Conservation (phyloP, 2,329 filamentous ascomycete species). For the Akanthomyces uredinophilus region DNA sequence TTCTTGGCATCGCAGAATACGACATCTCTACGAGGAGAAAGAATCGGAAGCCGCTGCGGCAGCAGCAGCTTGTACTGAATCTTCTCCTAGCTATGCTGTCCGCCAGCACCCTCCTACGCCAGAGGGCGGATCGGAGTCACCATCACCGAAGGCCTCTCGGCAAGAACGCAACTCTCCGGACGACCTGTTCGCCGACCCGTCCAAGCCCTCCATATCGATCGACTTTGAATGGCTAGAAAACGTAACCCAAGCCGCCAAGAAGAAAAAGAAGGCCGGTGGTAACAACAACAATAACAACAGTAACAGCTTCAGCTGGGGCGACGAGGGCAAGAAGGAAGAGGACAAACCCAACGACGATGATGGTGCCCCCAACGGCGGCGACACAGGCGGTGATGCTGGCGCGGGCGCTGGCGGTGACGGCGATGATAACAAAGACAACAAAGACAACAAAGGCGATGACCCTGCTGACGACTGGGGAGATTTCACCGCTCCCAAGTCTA, state of each 20-base stretch:
- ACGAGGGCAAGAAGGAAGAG: constrained; percentile 14
- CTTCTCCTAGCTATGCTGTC: not conserved
- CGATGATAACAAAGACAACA: constrained; percentile 17
- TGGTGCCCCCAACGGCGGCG: constrained; percentile 19
- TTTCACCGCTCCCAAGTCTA: constrained; percentile 27
- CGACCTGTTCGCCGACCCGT: constrained; percentile 19
- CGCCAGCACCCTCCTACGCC: not conserved
- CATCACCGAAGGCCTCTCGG: not conserved
- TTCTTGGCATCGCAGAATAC: constrained; percentile 10
- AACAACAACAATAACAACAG: constrained; percentile 12
- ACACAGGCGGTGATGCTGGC: constrained; percentile 18
- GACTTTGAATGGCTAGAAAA: constrained; percentile 20
- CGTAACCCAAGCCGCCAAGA: constrained; percentile 19
- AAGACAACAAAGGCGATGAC: constrained; percentile 27
- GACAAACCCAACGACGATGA: constrained; percentile 4
- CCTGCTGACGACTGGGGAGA: constrained; percentile 30
- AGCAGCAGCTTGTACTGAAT: not conserved
- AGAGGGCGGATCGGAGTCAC: not conserved
- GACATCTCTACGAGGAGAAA: constrained; percentile 1
- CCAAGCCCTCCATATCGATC: constrained; percentile 19
- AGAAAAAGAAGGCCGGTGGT: constrained; percentile 16
- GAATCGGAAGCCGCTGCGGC: not conserved
- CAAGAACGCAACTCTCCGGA: constrained; percentile 1
- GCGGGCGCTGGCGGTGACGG: constrained; percentile 22
- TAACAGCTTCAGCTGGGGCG: constrained; percentile 14